Evolutionary conservation across 2,329 filamentous ascomycete species (phyloP).

Genomic region (Diaporthe humulicola): DNA sequence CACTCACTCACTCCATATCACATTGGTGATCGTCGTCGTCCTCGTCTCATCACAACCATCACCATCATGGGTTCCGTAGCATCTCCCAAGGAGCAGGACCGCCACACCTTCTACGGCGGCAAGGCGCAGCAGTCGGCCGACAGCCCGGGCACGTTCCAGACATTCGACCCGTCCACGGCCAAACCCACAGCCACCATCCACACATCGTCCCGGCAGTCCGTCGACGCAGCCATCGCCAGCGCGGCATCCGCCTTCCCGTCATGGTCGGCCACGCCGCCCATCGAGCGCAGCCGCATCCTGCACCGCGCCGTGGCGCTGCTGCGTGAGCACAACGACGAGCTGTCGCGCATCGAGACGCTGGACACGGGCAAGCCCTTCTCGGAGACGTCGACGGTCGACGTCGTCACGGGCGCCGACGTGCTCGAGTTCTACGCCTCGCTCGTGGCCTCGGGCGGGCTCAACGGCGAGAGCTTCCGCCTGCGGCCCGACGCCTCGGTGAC

Average conservation of each 20-base stretch:
- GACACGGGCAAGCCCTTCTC: conserved; percentile 90
- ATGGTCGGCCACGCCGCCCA: conserved; percentile 83
- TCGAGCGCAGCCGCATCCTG: conserved; percentile 82
- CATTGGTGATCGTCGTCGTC: neutral
- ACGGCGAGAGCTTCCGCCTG: conserved; percentile 82
- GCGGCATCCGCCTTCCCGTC: conserved; percentile 78
- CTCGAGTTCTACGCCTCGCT: conserved; percentile 89
- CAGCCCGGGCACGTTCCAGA: conserved; percentile 74
- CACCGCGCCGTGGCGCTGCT: conserved; percentile 81
- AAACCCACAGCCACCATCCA: conserved; percentile 79
- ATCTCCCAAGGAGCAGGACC: conserved; percentile 48
- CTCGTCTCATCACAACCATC: neutral
- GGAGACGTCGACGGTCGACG: conserved; percentile 87
- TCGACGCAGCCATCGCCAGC: conserved; percentile 80
- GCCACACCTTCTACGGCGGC: conserved; percentile 83
- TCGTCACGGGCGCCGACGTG: conserved; percentile 86
- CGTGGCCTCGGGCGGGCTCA: conserved; percentile 81
- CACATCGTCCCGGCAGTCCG: conserved; percentile 73
- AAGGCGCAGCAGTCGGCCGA: conserved; percentile 71
- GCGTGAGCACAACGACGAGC: conserved; percentile 81
- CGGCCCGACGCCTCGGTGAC: conserved; percentile 85
- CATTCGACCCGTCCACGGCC: conserved; percentile 80
- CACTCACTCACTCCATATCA: neutral
- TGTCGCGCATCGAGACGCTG: conserved; percentile 83
- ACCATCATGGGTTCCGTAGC: conserved; percentile 33